Conservation (phyloP, 2,329 filamentous ascomycete genomes). For the Chalaropsis thielavioides region DNA sequence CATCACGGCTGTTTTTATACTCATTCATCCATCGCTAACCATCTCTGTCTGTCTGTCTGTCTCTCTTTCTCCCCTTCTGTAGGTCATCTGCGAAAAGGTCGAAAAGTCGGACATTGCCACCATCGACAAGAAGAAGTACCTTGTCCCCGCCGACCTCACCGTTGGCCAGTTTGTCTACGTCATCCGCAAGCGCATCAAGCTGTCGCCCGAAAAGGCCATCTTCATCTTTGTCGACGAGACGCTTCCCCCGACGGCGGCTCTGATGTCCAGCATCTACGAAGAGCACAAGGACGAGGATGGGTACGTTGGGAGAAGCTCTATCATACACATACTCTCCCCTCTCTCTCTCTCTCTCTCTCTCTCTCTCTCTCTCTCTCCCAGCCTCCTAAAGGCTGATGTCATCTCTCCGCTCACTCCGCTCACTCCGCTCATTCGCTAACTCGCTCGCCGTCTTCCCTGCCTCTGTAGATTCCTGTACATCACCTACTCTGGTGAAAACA, state of each 20-base stretch:
- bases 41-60: neutral
- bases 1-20: no score
- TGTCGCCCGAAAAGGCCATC: constrained; percentile 98
- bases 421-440: neutral
- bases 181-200: constrained; percentile 99
- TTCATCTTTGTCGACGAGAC: constrained; percentile 99
- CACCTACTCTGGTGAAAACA: constrained; percentile 99
- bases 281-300: constrained; percentile 84
- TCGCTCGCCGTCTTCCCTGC: constrained; percentile 9
- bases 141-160: constrained; percentile 92
- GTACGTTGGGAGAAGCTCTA: constrained; percentile 28
- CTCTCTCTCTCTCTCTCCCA: neutral
- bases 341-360: no score
- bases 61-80: constrained; percentile 15
- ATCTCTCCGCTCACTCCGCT: neutral
- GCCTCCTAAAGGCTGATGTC: neutral
- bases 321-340: no score
- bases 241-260: constrained; percentile 82
- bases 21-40: neutral
- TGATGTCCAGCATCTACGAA: constrained; percentile 99
- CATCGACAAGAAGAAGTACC: constrained; percentile 99
- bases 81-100: constrained; percentile 99
- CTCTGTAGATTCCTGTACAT: constrained; percentile 78
- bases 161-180: constrained; percentile 99
- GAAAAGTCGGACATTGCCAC: constrained; percentile 98